Conservation (phyloP, 2,329 filamentous ascomycete species). For the Diaporthe amygdali region DNA sequence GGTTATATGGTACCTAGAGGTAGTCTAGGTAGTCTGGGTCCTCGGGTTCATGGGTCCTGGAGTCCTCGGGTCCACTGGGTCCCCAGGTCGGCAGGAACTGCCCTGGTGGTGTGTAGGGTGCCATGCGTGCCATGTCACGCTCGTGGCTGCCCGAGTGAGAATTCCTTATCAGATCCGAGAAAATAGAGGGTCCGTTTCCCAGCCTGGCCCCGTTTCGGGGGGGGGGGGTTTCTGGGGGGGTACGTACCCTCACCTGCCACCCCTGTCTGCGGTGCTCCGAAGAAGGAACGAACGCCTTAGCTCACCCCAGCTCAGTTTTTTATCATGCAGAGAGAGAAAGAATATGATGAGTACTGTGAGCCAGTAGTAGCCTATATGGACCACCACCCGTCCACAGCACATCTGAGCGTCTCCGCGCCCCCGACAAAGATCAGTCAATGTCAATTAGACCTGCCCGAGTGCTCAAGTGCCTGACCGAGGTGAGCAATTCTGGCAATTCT, state of each 20-base stretch:
- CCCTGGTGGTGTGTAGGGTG: too few species aligned
- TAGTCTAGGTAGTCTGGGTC: too few species aligned
- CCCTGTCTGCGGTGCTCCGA: constrained; percentile 2
- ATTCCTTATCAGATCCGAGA: constrained; percentile 25
- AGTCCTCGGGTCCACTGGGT: background rate
- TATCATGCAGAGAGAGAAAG: background rate
- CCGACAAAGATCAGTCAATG: too few species aligned
- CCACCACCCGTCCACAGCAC: background rate
- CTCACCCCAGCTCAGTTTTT: constrained; percentile 11
- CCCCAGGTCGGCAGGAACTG: background rate
- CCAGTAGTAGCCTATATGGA: too few species aligned
- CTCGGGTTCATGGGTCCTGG: too few species aligned
- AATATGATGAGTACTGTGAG: too few species aligned
- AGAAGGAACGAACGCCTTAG: constrained; percentile 9
- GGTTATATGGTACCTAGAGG: too few species aligned
- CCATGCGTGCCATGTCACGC: background rate
- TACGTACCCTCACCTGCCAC: background rate
- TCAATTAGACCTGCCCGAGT: background rate
- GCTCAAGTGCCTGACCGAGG: background rate
- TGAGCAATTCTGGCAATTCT: too few species aligned
- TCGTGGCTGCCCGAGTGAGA: background rate
- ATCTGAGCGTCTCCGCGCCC: constrained; percentile 3
- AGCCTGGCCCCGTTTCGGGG: constrained; percentile 7
- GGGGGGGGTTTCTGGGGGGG: too few species aligned
- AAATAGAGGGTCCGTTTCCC: constrained; percentile 17